A percentile compares a stretch with the other conserved stretches of the same genome.
Conservation (phyloP, 192 early-diverging fungal species). For the Coemansia sp. region DNA sequence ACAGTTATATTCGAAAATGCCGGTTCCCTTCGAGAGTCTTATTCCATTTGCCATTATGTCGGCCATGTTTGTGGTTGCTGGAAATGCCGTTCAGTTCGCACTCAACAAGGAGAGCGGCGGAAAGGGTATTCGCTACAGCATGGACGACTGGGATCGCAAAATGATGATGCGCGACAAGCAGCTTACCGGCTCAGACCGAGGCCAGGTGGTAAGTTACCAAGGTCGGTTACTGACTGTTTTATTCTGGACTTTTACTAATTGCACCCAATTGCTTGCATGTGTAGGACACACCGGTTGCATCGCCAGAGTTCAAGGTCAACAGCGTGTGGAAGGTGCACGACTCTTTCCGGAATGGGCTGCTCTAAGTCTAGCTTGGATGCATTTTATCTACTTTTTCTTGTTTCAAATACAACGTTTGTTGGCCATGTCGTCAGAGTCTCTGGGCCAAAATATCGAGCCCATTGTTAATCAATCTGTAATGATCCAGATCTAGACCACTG, state of each 20-base stretch:
- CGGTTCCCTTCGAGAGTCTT: constrained; percentile 76
- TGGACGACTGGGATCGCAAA: constrained; percentile 74
- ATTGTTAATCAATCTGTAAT: not conserved
- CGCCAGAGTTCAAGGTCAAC: constrained; percentile 65
- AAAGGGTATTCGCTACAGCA: constrained; percentile 63
- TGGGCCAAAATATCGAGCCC: not conserved
- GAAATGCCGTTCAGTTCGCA: constrained; percentile 57
- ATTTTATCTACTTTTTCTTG: constrained; percentile 13
- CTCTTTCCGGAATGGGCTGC: constrained; percentile 33
- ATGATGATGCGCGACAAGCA: constrained; percentile 79
- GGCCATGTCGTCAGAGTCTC: not conserved
- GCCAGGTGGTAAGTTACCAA: constrained; percentile 48
- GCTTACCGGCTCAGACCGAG: constrained; percentile 68
- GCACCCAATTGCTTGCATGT: not conserved
- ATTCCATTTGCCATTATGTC: constrained; percentile 74
- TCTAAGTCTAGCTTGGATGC: not conserved
- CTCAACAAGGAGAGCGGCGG: constrained; percentile 63
- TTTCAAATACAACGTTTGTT: not conserved
- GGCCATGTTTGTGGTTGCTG: constrained; percentile 65
- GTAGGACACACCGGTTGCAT: constrained; percentile 54
- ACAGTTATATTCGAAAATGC: constrained; percentile 51
- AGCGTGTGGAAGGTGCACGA: constrained; percentile 72
- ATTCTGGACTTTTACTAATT: not conserved
- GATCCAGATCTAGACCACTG: not conserved
- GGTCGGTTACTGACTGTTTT: no score